These are phyloP conservation scores for Litsea cubeba DNA, from an alignment of 164 flowering plant species.

Conservation along the genomic window DNA sequence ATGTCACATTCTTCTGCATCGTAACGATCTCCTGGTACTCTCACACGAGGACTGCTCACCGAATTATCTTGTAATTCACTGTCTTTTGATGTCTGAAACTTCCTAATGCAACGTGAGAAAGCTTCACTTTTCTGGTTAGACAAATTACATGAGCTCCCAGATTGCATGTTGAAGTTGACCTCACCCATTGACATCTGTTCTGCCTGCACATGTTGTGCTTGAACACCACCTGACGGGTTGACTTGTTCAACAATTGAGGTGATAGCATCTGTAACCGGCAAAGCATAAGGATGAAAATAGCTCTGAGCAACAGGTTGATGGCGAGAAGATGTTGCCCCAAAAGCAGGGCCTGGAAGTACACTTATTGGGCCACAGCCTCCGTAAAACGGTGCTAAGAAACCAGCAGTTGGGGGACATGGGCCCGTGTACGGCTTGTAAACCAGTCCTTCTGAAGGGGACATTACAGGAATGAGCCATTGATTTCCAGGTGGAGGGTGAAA, in stretches of 20 bases:
- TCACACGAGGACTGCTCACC: slow-evolving; percentile 50
- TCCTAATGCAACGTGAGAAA: slow-evolving; percentile 17
- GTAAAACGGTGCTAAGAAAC: slow-evolving; percentile 40
- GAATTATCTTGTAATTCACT: slow-evolving; percentile 57
- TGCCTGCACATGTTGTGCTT: slow-evolving; percentile 14
- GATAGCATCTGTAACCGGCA: slow-evolving; percentile 42
- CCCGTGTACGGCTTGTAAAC: slow-evolving; percentile 74
- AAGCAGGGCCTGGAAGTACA: slow-evolving; percentile 29
- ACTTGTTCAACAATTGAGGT: slow-evolving; percentile 47
- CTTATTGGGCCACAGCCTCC: slow-evolving; percentile 28
- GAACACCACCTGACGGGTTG: slow-evolving; percentile 27
- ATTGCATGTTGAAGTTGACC: slow-evolving; percentile 21
- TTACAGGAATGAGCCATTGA: slow-evolving; percentile 79
- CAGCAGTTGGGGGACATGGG: slow-evolving; percentile 45
- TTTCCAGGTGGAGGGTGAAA: slow-evolving; percentile 42
- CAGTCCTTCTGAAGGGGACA: slow-evolving; percentile 93
- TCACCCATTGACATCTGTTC: slow-evolving; percentile 29
- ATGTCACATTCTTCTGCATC: slow-evolving; percentile 21
- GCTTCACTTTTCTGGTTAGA: slow-evolving; percentile 28
- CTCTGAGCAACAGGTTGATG: slow-evolving; percentile 33
- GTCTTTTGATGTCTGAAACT: slow-evolving; percentile 33
- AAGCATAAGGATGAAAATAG: slow-evolving; percentile 55
- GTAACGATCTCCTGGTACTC: neutral
- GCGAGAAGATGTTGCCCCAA: slow-evolving; percentile 38
- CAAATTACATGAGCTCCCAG: slow-evolving; percentile 41